These are phyloP conservation scores for Raffaelea ambrosiae DNA, from an alignment of 2,329 filamentous ascomycete genomes.

Conservation along the genomic window DNA sequence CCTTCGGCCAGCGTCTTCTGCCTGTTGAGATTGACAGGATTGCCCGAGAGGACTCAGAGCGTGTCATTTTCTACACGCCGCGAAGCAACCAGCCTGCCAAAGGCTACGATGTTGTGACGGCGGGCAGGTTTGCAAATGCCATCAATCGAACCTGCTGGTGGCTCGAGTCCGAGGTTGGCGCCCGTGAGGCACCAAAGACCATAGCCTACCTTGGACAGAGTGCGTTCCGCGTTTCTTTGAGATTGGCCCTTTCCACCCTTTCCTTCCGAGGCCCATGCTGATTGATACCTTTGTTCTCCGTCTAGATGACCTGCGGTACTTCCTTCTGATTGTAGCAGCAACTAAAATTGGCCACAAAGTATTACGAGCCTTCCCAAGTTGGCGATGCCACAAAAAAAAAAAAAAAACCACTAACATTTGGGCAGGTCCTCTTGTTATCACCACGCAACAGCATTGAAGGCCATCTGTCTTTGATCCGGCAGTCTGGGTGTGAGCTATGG, in stretches of 20 bases:
- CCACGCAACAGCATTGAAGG: slow-evolving; percentile 35
- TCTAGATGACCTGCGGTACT: not conserved
- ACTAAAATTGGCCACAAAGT: not conserved
- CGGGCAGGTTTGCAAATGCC: not conserved
- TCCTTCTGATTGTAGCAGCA: not conserved
- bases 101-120: not conserved
- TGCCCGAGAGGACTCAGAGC: not conserved
- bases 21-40: not conserved
- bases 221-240: not conserved
- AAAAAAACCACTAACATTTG: not conserved
- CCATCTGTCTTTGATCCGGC: slow-evolving; percentile 34
- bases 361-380: not conserved
- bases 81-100: not conserved
- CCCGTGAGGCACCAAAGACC: not conserved
- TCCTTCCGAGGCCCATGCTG: no score
- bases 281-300: not conserved
- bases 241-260: no score
- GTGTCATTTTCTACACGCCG: not conserved
- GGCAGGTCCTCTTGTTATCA: slow-evolving; percentile 17
- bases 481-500: slow-evolving; percentile 30
- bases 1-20: not conserved
- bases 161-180: not conserved
- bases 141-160: not conserved
- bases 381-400: not conserved
- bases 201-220: not conserved